Base-by-base conservation (phyloP, 805 yeast genomes). In the Priceomyces fermenticarens region DNA sequence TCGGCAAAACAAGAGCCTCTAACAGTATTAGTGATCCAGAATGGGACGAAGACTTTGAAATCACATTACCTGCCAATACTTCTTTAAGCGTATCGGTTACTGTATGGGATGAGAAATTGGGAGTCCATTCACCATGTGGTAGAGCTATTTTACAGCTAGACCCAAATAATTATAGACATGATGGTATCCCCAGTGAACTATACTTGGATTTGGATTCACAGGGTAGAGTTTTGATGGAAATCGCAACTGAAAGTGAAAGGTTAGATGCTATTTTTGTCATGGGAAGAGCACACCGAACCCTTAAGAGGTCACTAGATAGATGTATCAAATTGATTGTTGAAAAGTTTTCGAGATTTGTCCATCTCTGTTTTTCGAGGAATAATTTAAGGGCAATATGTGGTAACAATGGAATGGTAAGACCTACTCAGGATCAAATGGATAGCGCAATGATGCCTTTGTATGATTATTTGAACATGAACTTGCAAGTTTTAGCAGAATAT, bases 11-110 rank as follows among this genome's bases (percentile, higher is more conserved):
- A 0, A 70, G 86, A 49, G 75, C 82, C 0, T 67, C 85, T 3
- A 67, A 72, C 25, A 77, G 77, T 40, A 77, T 81, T 3, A 63
- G 75, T 27, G 80, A 81, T 51, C 97, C 97, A 0, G 77, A 75
- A 11, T 91, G 95, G 95, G 86, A 87, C 52, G 96, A 90, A 64
- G 86, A 85, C 42, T 87, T 88, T 57, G 96, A 88, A 57, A 43
- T 68, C 7, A 63, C 67, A 3, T 38, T 69, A 10, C 57, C 61
- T 11, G 70, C 73, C 0, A 61, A 69, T 15, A 60, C 73, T 2
- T 55, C 75, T 2, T 63, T 73, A 29, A 69, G 78, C 20, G 48
- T 85, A 1, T 73, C 80, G 2, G 75, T 80, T 1, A 81, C 83
- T 1, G 76, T 86, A 0, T 87, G 95, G 95, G 83, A 83, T 52